Conservation (phyloP, 2,329 filamentous ascomycete genomes). For the Ciborinia camelliae region DNA sequence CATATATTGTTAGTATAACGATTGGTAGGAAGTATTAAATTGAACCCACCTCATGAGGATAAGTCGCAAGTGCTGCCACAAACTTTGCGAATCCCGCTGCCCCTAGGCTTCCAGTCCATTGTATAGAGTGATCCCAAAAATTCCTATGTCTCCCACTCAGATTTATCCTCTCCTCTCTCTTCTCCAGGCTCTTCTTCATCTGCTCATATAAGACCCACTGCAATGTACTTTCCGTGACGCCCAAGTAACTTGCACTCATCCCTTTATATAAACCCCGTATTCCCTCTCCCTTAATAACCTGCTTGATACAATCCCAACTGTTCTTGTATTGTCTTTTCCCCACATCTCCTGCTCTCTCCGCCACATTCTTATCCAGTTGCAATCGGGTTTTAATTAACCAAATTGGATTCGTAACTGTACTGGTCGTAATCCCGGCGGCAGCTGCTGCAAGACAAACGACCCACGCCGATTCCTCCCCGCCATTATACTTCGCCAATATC, state of each 20-base stretch:
- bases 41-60: constrained; percentile 77
- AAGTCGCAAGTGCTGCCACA: constrained; percentile 77
- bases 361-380: constrained; percentile 84
- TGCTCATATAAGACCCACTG: constrained; percentile 96
- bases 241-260: constrained; percentile 86
- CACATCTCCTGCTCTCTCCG: constrained; percentile 52
- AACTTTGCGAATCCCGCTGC: constrained; percentile 84
- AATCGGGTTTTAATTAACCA: constrained; percentile 94
- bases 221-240: constrained; percentile 83
- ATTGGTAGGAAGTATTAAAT: not conserved
- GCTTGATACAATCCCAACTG: constrained; percentile 79
- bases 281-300: constrained; percentile 79
- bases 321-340: constrained; percentile 74
- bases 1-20: constrained; percentile 15
- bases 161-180: constrained; percentile 57
- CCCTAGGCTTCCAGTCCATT: constrained; percentile 74
- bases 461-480: constrained; percentile 67
- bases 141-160: constrained; percentile 60
- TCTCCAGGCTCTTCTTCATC: constrained; percentile 72
- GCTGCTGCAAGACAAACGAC: constrained; percentile 77
- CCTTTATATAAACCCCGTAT: constrained; percentile 82
- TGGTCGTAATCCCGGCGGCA: constrained; percentile 76
- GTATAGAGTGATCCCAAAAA: constrained; percentile 69
- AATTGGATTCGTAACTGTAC: constrained; percentile 91
- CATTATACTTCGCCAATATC: constrained; percentile 71